Conservation (phyloP, 2,329 filamentous ascomycete species). For the Coniochaeta sp. region DNA sequence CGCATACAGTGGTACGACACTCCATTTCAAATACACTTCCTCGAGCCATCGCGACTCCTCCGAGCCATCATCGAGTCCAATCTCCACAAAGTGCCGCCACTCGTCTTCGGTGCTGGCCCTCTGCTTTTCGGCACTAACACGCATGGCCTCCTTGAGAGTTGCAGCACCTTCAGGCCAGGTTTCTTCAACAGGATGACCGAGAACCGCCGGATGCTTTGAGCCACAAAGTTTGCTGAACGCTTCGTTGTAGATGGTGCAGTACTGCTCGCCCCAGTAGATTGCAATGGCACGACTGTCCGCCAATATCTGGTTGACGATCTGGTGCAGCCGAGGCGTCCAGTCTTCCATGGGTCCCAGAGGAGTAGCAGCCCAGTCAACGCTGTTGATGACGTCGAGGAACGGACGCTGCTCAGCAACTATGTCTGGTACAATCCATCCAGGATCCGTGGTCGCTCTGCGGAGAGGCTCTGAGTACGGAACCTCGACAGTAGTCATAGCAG, state of each 20-base stretch:
- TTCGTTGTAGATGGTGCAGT: slow-evolving; percentile 65
- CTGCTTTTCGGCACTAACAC: slow-evolving; percentile 23
- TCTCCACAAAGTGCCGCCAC: slow-evolving; percentile 37
- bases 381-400: slow-evolving; percentile 29
- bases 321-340: slow-evolving; percentile 37
- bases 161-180: slow-evolving; percentile 49
- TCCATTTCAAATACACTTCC: slow-evolving; percentile 42
- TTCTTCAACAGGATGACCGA: slow-evolving; percentile 52
- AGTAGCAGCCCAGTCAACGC: slow-evolving; percentile 36
- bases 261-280: slow-evolving; percentile 55
- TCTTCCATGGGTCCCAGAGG: slow-evolving; percentile 33
- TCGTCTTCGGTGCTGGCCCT: slow-evolving; percentile 32
- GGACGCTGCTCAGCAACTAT: slow-evolving; percentile 11
- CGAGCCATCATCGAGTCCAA: slow-evolving; percentile 21
- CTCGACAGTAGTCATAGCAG: slow-evolving; percentile 4
- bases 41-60: slow-evolving; percentile 26
- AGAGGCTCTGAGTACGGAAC: slow-evolving; percentile 5
- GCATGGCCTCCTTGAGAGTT: slow-evolving; percentile 30
- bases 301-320: slow-evolving; percentile 31
- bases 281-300: slow-evolving; percentile 40
- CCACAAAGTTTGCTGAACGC: slow-evolving; percentile 57
- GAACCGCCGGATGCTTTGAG: slow-evolving; percentile 54
- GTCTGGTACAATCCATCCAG: slow-evolving; percentile 23
- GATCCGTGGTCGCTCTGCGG: slow-evolving; percentile 14
- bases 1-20: slow-evolving; percentile 37